Evolutionary conservation across 1,284 basidiomycete species (phyloP), one percentile per base, ranked within the genome.

Genomic region (Microstroma glucosiphilum): DNA sequence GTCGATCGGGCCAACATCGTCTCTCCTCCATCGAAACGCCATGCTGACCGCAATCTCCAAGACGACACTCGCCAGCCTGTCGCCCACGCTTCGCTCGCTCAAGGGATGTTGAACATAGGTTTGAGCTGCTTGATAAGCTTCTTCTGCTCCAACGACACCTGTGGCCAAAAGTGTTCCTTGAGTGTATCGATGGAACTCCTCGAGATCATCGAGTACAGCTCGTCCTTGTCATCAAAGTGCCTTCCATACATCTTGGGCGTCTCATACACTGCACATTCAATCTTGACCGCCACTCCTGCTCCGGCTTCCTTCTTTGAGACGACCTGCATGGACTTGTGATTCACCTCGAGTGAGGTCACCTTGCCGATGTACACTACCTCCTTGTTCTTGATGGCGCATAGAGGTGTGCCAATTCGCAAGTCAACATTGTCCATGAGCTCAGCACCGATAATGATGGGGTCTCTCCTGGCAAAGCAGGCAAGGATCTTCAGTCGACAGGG

Each of bases 251-350:
- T 90, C 82, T 93, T 94, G 15, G 92, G 88, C 43, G 90, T 89
- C 81, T 97, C 91, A 81, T 98, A 93, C 4, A 92, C 88, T 0
- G 92, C 92, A 77, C 96, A 90, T 80, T 99, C 96, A 68, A 98
- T 96, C 84, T 97, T 97, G 78, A 98, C 91, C 0, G 96, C 96
- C 19, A 97, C 94, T 80, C 94, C 94, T 64, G 86, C 94, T 76
- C 92, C 94, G 26, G 91, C 88, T 79, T 97, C 92, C 17, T 87
- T 85, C 81, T 91, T 92, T 83, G 94, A 96, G 71, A 98, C 86
- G 26, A 94, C 83, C 84, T 92, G 79, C 40, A 79, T 76, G 15
- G 79, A 58, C 77, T 69, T 78, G 74, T 79, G 73, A 68, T 74
- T 62, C 62, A 62, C 62, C 66, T 79, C 68, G 41, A 79, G 68